Conservation (phyloP, 805 yeast genomes). For the Saccharomycopsis sp. region DNA sequence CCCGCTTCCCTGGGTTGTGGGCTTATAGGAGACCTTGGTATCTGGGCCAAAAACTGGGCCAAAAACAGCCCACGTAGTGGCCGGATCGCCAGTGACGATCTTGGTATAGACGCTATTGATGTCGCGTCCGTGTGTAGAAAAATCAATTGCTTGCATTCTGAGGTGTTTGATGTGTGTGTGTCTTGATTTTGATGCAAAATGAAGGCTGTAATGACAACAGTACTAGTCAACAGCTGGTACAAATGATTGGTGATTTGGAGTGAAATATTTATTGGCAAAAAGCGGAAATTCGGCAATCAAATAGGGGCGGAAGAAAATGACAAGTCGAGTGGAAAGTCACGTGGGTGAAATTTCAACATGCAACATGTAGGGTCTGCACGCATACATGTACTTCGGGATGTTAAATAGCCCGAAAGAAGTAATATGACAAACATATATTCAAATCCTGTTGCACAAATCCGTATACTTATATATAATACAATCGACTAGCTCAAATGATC, state of each 20-base stretch:
- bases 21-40: conserved; percentile 37
- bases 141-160: conserved; percentile 40
- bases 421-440: too few species aligned
- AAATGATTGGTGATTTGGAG: too few species aligned
- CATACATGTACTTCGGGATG: too few species aligned
- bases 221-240: too few species aligned
- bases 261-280: background rate
- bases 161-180: too few species aligned
- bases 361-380: too few species aligned
- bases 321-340: background rate
- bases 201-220: too few species aligned
- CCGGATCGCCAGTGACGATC: conserved; percentile 72
- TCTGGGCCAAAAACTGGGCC: conserved; percentile 47
- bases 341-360: too few species aligned
- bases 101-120: conserved; percentile 71
- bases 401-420: too few species aligned
- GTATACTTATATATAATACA: too few species aligned
- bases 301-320: background rate
- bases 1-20: conserved; percentile 50
- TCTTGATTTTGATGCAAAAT: too few species aligned
- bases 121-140: conserved; percentile 63
- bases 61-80: conserved; percentile 69
- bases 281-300: background rate
- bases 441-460: too few species aligned
- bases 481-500: background rate